These are phyloP conservation scores for Cylindrotheca closterium DNA, from an alignment of 108 stramenopile species.

Conservation along the genomic window DNA sequence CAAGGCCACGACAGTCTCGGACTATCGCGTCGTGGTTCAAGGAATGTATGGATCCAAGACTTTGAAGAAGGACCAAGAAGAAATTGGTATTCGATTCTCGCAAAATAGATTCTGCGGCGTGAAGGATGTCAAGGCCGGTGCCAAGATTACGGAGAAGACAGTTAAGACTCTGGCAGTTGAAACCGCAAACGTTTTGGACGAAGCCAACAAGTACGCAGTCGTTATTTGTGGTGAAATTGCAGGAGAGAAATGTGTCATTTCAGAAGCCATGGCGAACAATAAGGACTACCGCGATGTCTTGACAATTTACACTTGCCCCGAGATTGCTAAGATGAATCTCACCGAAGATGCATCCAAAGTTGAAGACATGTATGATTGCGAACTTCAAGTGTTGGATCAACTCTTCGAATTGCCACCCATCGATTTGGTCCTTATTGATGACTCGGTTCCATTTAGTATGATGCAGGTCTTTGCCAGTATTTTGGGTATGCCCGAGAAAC, in stretches of 20 bases:
- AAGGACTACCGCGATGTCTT: neutral
- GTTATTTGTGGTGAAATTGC: constrained; percentile 17
- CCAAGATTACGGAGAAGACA: neutral
- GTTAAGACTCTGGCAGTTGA: constrained; percentile 6
- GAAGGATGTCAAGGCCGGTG: neutral
- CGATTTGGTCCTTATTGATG: constrained; percentile 15
- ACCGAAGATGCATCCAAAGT: neutral
- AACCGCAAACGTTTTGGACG: constrained; percentile 7
- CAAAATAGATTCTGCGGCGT: constrained; percentile 20
- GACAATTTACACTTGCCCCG: constrained; percentile 24
- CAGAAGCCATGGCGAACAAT: constrained; percentile 14
- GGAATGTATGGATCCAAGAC: constrained; percentile 76
- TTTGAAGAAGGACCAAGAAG: constrained; percentile 71
- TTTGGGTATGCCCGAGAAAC: constrained; percentile 11
- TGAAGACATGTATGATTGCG: constrained; percentile 23
- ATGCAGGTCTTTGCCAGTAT: constrained; percentile 26
- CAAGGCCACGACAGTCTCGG: constrained; percentile 26
- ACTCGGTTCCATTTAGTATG: constrained; percentile 13
- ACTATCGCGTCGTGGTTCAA: constrained; percentile 71
- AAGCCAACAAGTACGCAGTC: neutral
- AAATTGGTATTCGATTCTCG: constrained; percentile 53
- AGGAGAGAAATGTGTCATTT: constrained; percentile 7
- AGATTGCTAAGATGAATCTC: constrained; percentile 8
- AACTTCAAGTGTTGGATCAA: constrained; percentile 7
- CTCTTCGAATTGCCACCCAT: constrained; percentile 4